Conservation (phyloP, 352 stramenopile genomes). For the Aphanomyces cochlioides region DNA sequence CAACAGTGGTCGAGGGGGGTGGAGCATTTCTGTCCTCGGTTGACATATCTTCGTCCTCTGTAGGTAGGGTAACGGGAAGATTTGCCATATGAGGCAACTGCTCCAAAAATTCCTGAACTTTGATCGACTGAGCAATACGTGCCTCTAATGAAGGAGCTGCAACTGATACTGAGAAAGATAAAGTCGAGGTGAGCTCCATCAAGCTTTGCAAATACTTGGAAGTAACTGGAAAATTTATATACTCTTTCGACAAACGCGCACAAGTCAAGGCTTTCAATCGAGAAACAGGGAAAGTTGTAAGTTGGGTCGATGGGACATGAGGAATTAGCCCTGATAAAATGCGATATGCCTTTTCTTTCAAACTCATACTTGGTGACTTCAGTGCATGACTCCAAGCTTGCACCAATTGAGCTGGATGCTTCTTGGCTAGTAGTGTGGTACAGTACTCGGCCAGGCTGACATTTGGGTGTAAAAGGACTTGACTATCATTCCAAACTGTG, state of each 20-base stretch:
- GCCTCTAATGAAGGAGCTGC: slow-evolving; percentile 1
- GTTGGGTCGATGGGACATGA: slow-evolving; percentile 42
- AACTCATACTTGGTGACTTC: slow-evolving; percentile 77
- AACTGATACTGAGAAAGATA: slow-evolving; percentile 4
- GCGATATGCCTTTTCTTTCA: slow-evolving; percentile 80
- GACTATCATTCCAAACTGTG: slow-evolving; percentile 64
- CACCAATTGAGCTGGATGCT: slow-evolving; percentile 54
- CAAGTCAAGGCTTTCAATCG: slow-evolving; percentile 68
- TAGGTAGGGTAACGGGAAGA: slow-evolving; percentile 43
- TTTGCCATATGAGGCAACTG: slow-evolving; percentile 8
- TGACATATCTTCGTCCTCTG: slow-evolving; percentile 44
- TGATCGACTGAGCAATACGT: slow-evolving; percentile 5
- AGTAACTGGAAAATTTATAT: slow-evolving; percentile 65
- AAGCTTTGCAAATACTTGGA: slow-evolving; percentile 85
- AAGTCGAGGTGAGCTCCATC: slow-evolving; percentile 69
- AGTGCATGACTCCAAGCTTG: slow-evolving; percentile 78
- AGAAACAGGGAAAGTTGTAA: slow-evolving; percentile 46
- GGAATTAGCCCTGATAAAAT: slow-evolving; percentile 75
- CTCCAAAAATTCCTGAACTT: not conserved
- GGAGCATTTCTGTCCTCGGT: slow-evolving; percentile 43
- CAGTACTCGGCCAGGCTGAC: slow-evolving; percentile 84
- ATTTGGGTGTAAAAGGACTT: slow-evolving; percentile 79
- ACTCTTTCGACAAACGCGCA: slow-evolving; percentile 74
- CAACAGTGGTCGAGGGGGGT: slow-evolving; percentile 39
- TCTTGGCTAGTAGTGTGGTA: slow-evolving; percentile 66